Evolutionary conservation across 78 protist genomes (phyloP).

Genomic region (Pigoraptor vietnamica): DNA sequence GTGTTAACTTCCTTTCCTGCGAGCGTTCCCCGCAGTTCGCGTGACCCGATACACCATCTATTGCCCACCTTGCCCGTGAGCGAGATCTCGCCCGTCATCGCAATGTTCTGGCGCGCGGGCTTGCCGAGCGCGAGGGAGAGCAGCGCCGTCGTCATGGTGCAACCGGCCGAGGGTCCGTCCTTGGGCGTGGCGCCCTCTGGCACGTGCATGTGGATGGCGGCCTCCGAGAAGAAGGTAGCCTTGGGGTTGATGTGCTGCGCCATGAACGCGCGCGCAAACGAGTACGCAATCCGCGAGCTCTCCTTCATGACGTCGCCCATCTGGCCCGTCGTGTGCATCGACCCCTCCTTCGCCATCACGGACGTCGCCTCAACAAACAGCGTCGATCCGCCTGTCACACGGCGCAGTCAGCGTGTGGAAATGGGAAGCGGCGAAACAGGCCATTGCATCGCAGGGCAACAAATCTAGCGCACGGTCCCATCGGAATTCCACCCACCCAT

Average conservation of each 20-base stretch:
- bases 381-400: slow-evolving; percentile 39
- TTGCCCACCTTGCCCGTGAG: slow-evolving; percentile 68
- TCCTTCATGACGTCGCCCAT: slow-evolving; percentile 91
- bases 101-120: slow-evolving; percentile 42
- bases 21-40: no score
- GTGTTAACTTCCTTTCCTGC: no score
- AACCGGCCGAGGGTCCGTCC: slow-evolving; percentile 88
- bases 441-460: not conserved
- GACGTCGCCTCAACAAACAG: slow-evolving; percentile 62
- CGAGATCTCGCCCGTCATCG: slow-evolving; percentile 90
- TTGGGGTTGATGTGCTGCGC: not conserved
- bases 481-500: no score
- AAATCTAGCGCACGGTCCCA: not conserved
- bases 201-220: slow-evolving; percentile 71
- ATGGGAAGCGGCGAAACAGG: not conserved
- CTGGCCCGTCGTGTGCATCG: not conserved
- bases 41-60: no score
- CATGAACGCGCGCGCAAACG: slow-evolving; percentile 44
- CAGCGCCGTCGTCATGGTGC: slow-evolving; percentile 65
- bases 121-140: slow-evolving; percentile 51
- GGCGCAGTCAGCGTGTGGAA: not conserved
- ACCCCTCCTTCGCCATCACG: not conserved
- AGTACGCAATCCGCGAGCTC: slow-evolving; percentile 61
- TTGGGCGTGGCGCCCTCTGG: slow-evolving; percentile 87
- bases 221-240: not conserved